Evolutionary conservation across 225 moss, liverwort and hornwort genomes (phyloP).

Genomic region (Neckera pumila): DNA sequence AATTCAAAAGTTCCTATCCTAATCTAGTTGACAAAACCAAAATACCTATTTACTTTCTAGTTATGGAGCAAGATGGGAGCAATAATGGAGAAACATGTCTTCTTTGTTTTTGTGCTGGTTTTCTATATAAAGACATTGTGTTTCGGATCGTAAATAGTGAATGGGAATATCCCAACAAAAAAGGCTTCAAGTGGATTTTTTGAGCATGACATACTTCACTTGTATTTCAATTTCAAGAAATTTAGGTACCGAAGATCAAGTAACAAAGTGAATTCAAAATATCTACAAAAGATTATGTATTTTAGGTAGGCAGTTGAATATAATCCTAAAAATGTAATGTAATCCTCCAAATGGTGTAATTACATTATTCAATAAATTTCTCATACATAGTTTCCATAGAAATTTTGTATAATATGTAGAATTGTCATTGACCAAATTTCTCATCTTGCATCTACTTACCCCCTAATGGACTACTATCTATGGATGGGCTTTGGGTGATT

Average conservation of each 20-base stretch:
- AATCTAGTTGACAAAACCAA: conserved; percentile 65
- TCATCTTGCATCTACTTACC: too few species aligned
- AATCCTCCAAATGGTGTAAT: too few species aligned
- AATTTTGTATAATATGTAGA: too few species aligned
- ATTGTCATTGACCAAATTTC: too few species aligned
- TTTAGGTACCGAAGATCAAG: conserved; percentile 38
- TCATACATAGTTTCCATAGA: too few species aligned
- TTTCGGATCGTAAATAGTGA: conserved; percentile 60
- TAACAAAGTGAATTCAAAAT: not conserved
- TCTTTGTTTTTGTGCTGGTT: conserved; percentile 47
- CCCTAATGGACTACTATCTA: too few species aligned
- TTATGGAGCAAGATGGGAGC: conserved; percentile 23
- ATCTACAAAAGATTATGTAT: not conserved
- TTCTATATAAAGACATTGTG: conserved; percentile 52
- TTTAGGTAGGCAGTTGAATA: not conserved
- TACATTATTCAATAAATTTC: too few species aligned
- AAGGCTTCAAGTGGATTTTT: conserved; percentile 62
- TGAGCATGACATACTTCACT: conserved; percentile 52
- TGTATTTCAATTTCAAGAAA: conserved; percentile 49
- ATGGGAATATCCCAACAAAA: conserved; percentile 65
- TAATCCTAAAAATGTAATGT: not conserved
- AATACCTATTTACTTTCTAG: conserved; percentile 25
- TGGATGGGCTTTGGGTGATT: too few species aligned
- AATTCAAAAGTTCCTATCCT: conserved; percentile 63
- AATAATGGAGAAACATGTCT: conserved; percentile 34